Evolutionary conservation across 148 eudicot species (phyloP).

Genomic region (Arctostaphylos glauca): DNA sequence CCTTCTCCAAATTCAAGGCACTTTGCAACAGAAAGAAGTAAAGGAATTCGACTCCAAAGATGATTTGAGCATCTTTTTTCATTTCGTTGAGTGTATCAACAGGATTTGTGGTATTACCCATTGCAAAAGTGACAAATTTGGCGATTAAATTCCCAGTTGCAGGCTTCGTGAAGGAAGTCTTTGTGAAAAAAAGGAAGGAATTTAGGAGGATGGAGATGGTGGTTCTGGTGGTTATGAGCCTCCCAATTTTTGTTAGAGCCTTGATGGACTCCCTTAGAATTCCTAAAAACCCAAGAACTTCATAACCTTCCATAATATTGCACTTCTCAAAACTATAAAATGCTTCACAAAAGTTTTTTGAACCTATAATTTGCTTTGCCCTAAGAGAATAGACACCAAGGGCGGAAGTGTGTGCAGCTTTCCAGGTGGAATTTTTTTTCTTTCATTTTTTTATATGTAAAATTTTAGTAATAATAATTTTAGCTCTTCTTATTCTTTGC

Average conservation of each 20-base stretch:
- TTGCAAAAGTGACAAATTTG: not conserved
- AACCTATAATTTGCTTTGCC: not conserved
- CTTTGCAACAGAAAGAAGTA: no score
- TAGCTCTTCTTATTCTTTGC: no score
- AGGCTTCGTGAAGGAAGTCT: not conserved
- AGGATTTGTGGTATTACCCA: no score
- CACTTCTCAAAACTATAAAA: not conserved
- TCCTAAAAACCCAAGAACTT: conserved; percentile 3
- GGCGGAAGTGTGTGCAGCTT: no score
- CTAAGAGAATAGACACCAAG: not conserved
- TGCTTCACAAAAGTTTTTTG: not conserved
- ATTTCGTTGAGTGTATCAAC: no score
- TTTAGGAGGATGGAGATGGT: conserved; percentile 1
- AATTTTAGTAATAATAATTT: no score
- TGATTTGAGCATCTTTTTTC: no score
- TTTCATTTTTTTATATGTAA: no score
- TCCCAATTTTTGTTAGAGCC: conserved; percentile 21
- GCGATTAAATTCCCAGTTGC: not conserved
- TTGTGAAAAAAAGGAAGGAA: not conserved
- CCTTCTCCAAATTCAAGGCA: no score
- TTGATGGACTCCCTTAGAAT: conserved; percentile 25
- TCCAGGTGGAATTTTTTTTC: no score
- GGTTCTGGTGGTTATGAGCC: conserved; percentile 18
- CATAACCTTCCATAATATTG: not conserved
- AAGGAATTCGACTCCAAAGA: no score